These are phyloP conservation scores for Blastocladiella britannica DNA, from an alignment of 192 early-diverging fungal genomes.

Conservation along the genomic window DNA sequence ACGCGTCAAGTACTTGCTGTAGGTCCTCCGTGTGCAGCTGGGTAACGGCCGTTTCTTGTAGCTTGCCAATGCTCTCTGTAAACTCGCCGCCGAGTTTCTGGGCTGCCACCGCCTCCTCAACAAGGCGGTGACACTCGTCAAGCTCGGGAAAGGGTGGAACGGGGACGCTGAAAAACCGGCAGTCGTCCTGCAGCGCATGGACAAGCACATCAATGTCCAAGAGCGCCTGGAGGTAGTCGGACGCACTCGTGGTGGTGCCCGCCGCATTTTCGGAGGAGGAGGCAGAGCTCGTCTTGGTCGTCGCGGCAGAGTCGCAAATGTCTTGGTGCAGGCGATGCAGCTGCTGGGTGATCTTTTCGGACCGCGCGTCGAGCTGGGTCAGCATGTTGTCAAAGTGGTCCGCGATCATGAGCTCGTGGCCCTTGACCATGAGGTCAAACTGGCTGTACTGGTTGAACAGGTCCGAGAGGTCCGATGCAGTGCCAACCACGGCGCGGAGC, in stretches of 20 bases:
- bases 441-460: slow-evolving; percentile 67
- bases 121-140: slow-evolving; percentile 74
- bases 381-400: slow-evolving; percentile 53
- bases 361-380: neutral
- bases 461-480: slow-evolving; percentile 36
- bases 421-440: slow-evolving; percentile 68
- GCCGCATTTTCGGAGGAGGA: slow-evolving; percentile 18
- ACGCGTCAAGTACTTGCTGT: neutral
- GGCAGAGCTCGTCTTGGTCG: slow-evolving; percentile 18
- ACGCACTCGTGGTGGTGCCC: too few relatives aligned
- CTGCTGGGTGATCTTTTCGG: neutral
- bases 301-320: too few relatives aligned
- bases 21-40: slow-evolving; percentile 11
- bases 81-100: slow-evolving; percentile 61
- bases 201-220: slow-evolving; percentile 59
- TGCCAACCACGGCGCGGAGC: slow-evolving; percentile 53
- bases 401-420: slow-evolving; percentile 84
- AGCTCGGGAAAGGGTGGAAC: slow-evolving; percentile 72
- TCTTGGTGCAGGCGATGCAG: too few relatives aligned
- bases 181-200: slow-evolving; percentile 75
- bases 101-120: slow-evolving; percentile 75
- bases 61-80: slow-evolving; percentile 59
- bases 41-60: neutral
- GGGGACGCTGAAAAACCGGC: slow-evolving; percentile 88
- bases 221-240: slow-evolving; percentile 13